Conservation (phyloP, 1,284 basidiomycete species). For the Rhizoctonia solani region DNA sequence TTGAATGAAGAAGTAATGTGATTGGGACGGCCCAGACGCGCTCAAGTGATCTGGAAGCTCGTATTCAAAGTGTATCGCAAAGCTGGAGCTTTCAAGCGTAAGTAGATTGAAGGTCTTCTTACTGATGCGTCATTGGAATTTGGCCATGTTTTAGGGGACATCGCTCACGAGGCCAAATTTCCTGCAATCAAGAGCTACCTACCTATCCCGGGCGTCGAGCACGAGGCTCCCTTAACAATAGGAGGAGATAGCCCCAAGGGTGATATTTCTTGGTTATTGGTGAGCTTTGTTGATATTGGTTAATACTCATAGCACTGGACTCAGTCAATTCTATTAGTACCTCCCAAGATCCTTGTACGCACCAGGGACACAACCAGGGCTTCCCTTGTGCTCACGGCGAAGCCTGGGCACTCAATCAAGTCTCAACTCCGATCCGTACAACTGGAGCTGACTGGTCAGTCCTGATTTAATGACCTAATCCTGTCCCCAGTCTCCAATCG, state of each 20-base stretch:
- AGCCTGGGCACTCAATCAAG: constrained; percentile 11
- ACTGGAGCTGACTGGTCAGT: constrained; percentile 24
- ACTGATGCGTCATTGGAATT: not conserved
- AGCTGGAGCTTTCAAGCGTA: constrained; percentile 27
- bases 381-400: constrained; percentile 3
- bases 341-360: constrained; percentile 26
- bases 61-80: constrained; percentile 25
- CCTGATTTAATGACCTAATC: not conserved
- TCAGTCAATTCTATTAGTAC: not conserved
- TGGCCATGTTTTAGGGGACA: constrained; percentile 8
- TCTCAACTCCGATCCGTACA: constrained; percentile 19
- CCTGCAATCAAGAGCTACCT: constrained; percentile 21
- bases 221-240: not conserved
- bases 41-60: constrained; percentile 31
- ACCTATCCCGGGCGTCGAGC: constrained; percentile 7
- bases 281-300: not conserved
- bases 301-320: not conserved
- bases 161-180: constrained; percentile 22
- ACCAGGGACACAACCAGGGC: constrained; percentile 4
- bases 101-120: not conserved
- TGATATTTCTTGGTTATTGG: constrained; percentile 22
- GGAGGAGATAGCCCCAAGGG: constrained; percentile 16
- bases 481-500: not conserved
- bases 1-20: not conserved
- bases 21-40: not conserved